Evolutionary conservation across 202 grass and related monocot genomes (phyloP), one percentile per base, ranked within the genome.

Genomic region (Musa balbisiana): DNA sequence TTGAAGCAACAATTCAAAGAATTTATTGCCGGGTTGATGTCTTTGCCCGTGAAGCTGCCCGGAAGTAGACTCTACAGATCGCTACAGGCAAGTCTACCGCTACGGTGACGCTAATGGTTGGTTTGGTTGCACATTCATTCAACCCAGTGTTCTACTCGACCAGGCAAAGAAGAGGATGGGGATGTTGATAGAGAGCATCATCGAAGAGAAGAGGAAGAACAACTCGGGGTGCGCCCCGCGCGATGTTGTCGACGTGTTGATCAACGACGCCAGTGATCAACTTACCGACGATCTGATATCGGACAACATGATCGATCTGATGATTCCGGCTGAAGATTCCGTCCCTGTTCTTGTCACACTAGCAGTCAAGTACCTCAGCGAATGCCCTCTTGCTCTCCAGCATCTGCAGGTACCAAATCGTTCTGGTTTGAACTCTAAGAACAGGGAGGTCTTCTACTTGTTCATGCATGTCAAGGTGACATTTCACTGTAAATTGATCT

Each of bases 151-250:
- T 11, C 22, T 9, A 10, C 64, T 11, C 20, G 16, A 4, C 69
- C 73, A 98, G 94, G 95, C 95, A 72, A 99, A 99, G 91, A 92
- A 92, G 86, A 87, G 81, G 82, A 99, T 99, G 91, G 89, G 84
- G 11, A 88, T 33, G 67, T 17, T 90, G 20, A 88, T 99, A 79
- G 83, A 99, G 81, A 78, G 80, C 56, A 94, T 94, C 82, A 99
- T 99, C 66, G 73, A 92, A 69, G 91, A 95, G 19, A 99, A 99
- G 87, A 84, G 91, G 84, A 70, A 1, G 23, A 80, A 71, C 21
- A 68, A 63, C 26, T 64, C 25, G 25, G 33, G 65, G 75, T 17
- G 74, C 1, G 11, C 76, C 0, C 69, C 82, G 0, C 78, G 73
- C 0, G 95, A 95, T 59, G 84, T 82, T 49, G 81, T 99, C 26